These are phyloP conservation scores for Typha latifolia DNA, from an alignment of 176 grass and related monocot species.

Conservation along the genomic window DNA sequence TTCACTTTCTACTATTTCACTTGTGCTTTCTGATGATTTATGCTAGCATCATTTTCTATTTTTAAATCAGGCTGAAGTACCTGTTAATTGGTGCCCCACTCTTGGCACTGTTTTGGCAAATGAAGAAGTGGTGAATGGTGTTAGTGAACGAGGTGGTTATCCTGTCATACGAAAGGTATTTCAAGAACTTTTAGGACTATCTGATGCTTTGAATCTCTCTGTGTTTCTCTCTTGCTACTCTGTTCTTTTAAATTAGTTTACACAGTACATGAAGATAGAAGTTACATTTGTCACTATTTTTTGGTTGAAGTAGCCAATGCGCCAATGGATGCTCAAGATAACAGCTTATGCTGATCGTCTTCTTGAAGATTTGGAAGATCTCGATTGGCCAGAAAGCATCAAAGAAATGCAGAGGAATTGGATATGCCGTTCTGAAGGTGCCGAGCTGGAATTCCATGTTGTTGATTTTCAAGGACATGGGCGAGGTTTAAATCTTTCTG, in stretches of 20 bases:
- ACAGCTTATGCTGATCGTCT: constrained; percentile 90
- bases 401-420: constrained; percentile 99
- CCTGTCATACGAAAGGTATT: constrained; percentile 89
- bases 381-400: constrained; percentile 92
- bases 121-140: constrained; percentile 87
- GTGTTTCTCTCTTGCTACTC: background rate
- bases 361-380: constrained; percentile 88
- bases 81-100: constrained; percentile 98
- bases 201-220: background rate
- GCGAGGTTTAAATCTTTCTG: constrained; percentile 39
- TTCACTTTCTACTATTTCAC: constrained; percentile 37
- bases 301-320: constrained; percentile 66
- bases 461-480: constrained; percentile 41
- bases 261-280: background rate
- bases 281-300: constrained; percentile 7
- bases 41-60: constrained; percentile 41
- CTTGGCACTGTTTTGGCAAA: constrained; percentile 98
- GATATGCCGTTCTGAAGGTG: constrained; percentile 87
- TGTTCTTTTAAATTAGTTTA: constrained; percentile 11
- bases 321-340: constrained; percentile 96
- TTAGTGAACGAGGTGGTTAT: constrained; percentile 91
- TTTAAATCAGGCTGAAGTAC: constrained; percentile 86
- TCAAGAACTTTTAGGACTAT: constrained; percentile 5
- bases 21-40: constrained; percentile 54
- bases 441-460: constrained; percentile 67